Conservation (phyloP, 2,329 filamentous ascomycete genomes). For the Xylariales sp. region DNA sequence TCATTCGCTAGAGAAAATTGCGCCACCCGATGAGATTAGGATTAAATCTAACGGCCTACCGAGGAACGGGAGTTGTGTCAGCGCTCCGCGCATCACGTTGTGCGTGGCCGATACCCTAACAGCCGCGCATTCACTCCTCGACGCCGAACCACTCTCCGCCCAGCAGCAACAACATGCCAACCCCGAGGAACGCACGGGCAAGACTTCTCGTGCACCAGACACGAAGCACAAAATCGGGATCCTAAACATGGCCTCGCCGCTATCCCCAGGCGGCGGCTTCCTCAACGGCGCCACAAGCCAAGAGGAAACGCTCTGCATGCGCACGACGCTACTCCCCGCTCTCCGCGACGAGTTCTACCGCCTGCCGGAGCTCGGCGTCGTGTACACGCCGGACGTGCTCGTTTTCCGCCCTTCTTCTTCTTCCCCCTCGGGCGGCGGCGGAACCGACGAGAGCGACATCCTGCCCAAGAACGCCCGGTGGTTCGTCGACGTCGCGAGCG, state of each 20-base stretch:
- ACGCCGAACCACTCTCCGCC: not conserved
- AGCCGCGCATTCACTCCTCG: conserved; percentile 57
- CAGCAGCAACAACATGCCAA: not conserved
- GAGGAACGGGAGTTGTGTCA: not conserved
- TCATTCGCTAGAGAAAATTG: not conserved
- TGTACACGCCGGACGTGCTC: conserved; percentile 69
- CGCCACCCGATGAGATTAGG: not conserved
- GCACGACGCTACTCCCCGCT: conserved; percentile 69
- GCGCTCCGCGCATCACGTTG: conserved; percentile 56
- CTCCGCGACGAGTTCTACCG: conserved; percentile 69
- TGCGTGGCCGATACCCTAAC: conserved; percentile 64
- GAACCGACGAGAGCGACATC: conserved; percentile 50
- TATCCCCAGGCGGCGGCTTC: conserved; percentile 70
- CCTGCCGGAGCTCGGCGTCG: conserved; percentile 66
- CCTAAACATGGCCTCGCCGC: conserved; percentile 73
- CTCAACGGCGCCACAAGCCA: conserved; percentile 69
- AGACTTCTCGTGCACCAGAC: not conserved
- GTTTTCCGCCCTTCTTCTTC: conserved; percentile 61
- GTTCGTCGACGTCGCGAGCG: conserved; percentile 68
- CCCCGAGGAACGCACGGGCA: not conserved
- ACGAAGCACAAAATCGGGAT: conserved; percentile 58
- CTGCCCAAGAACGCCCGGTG: conserved; percentile 62
- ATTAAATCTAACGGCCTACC: not conserved
- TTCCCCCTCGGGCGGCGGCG: not conserved
- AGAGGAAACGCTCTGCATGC: conserved; percentile 71